phyloP scores from a whole-genome alignment of 257 asterid genomes.

The Nicotiana undulata region DNA sequence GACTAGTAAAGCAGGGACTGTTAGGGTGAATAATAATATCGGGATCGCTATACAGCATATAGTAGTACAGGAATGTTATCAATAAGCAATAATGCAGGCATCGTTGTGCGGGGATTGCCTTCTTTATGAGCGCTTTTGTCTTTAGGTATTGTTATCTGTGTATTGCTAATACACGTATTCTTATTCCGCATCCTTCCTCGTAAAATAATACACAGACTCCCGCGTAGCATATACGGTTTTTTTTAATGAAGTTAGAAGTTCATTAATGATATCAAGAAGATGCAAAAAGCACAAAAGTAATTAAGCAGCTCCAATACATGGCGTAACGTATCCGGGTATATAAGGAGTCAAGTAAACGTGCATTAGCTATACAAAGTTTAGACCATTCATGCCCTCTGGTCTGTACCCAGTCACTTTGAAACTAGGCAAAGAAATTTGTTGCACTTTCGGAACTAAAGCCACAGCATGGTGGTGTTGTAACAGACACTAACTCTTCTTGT shows the following conservation, averaged over 20 bases:
- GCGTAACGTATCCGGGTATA: background rate
- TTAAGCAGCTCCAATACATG: no score
- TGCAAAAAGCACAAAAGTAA: no score
- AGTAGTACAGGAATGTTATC: background rate
- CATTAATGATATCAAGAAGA: no score
- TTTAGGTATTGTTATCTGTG: background rate
- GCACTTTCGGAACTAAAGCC: background rate
- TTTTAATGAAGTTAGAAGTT: no score
- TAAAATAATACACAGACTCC: background rate
- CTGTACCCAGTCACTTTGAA: background rate
- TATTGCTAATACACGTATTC: background rate
- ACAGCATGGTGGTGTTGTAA: background rate
- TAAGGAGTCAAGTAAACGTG: background rate
- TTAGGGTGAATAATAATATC: background rate
- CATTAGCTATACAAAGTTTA: background rate
- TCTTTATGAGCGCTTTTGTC: background rate
- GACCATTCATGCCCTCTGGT: background rate
- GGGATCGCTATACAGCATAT: background rate
- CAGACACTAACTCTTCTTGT: background rate
- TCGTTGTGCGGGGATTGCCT: background rate
- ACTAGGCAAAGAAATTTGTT: background rate
- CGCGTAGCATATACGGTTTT: background rate
- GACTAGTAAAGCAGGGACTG: background rate
- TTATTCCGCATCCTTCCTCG: background rate
- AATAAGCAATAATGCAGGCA: background rate